Evolutionary conservation across 306 rosid genomes (phyloP).

Genomic region (Quercus berberidifolia): DNA sequence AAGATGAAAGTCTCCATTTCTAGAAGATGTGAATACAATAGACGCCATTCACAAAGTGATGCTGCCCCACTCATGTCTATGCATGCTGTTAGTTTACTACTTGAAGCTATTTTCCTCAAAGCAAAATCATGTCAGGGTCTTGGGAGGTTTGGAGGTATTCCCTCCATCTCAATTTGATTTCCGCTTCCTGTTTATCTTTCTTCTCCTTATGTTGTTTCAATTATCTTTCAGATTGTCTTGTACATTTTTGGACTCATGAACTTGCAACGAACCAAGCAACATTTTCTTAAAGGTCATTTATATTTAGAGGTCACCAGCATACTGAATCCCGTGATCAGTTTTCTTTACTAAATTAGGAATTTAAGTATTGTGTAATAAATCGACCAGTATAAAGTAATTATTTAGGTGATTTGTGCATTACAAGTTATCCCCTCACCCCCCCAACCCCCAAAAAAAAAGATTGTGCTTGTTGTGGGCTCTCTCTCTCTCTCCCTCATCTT

Average conservation of each 20-base stretch:
- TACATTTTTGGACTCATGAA: neutral
- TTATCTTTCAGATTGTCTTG: slow-evolving; percentile 12
- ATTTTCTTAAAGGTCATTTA: neutral
- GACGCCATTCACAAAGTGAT: slow-evolving; percentile 56
- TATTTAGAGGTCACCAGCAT: too few relatives aligned
- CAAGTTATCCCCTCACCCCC: too few relatives aligned
- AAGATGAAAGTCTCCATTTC: slow-evolving; percentile 67
- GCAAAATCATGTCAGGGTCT: slow-evolving; percentile 74
- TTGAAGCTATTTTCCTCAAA: slow-evolving; percentile 88
- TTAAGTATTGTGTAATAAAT: slow-evolving; percentile 1
- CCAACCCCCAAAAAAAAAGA: too few relatives aligned
- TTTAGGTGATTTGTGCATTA: neutral
- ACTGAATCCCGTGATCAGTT: neutral
- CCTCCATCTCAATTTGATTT: slow-evolving; percentile 6
- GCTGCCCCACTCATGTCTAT: slow-evolving; percentile 65
- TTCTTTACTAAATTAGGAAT: neutral
- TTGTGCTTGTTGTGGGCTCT: too few relatives aligned
- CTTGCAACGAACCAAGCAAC: neutral
- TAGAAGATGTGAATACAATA: slow-evolving; percentile 51
- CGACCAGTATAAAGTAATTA: neutral
- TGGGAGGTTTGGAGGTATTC: slow-evolving; percentile 79
- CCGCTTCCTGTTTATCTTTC: neutral
- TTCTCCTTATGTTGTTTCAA: neutral
- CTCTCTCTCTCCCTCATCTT: too few relatives aligned
- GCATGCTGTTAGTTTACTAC: slow-evolving; percentile 85